Evolutionary conservation across 2,329 filamentous ascomycete genomes (phyloP), one percentile per base, ranked within the genome.

Genomic region (Nannizziopsis arthrosporioides): DNA sequence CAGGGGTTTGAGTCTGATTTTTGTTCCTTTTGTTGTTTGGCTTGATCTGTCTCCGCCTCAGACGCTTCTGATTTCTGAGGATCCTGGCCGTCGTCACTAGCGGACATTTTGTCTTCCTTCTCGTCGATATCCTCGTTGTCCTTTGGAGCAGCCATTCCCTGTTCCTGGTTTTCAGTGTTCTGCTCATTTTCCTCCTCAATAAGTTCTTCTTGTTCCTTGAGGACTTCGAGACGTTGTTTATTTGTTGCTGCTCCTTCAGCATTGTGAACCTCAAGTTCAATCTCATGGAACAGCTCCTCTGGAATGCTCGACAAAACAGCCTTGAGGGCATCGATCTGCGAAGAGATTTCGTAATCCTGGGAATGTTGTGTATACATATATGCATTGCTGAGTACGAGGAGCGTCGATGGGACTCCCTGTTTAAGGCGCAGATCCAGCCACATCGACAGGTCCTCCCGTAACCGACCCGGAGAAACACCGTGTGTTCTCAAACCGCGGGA

Each of bases 231-330:
- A 65, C 92, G 84, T 74, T 96, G 92, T 77, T 93, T 95, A 78
- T 98, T 98, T 56, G 92, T 98, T 18, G 92, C 92, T 9, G 89
- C 90, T 53, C 92, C 92, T 70, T 98, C 92, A 42, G 90, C 89
- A 53, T 83, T 94, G 75, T 95, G 87, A 8, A 98, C 88, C 71
- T 98, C 92, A 30, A 98, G 83, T 69, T 96, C 92, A 54, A 98
- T 95, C 73, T 98, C 92, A 74, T 98, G 92, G 85, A 93, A 98
- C 36, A 98, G 76, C 67, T 98, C 92, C 68, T 98, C 92, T 2
- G 92, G 92, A 53, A 98, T 96, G 52, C 85, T 89, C 36, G 86
- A 93, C 36, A 98, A 74, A 4, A 98, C 92, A 48, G 88, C 85
- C 52, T 89, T 86, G 42, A 98, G 78, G 0, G 92, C 88, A 56